Evolutionary conservation across 2,329 filamentous ascomycete species (phyloP).

Genomic region (Cercospora sojina): DNA sequence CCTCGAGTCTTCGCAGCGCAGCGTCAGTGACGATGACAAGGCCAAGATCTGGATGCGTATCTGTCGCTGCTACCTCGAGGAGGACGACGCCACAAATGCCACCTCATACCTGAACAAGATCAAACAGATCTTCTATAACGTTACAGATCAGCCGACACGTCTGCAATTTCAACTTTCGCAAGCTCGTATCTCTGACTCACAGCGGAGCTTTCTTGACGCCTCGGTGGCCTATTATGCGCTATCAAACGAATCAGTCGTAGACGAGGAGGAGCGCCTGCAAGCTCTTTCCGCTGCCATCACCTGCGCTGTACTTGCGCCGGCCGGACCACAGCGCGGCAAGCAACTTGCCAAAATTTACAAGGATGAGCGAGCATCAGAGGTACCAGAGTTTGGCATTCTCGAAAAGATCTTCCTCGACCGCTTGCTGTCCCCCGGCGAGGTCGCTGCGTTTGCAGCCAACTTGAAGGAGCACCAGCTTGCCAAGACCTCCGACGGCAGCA

Average conservation of each 20-base stretch:
- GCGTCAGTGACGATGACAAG: slow-evolving; percentile 77
- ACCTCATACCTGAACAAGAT: slow-evolving; percentile 90
- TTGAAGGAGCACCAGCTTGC: slow-evolving; percentile 87
- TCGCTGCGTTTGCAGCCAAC: slow-evolving; percentile 77
- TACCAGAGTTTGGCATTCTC: slow-evolving; percentile 80
- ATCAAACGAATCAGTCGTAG: slow-evolving; percentile 73
- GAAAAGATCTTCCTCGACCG: slow-evolving; percentile 98
- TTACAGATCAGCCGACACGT: slow-evolving; percentile 70
- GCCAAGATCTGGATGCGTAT: slow-evolving; percentile 89
- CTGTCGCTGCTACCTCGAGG: slow-evolving; percentile 89
- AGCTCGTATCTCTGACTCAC: slow-evolving; percentile 88
- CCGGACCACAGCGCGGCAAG: slow-evolving; percentile 78
- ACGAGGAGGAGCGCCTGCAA: slow-evolving; percentile 80
- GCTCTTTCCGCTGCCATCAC: slow-evolving; percentile 85
- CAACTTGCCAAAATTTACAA: slow-evolving; percentile 85
- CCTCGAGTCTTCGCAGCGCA: slow-evolving; percentile 83
- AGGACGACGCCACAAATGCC: slow-evolving; percentile 82
- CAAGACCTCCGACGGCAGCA: slow-evolving; percentile 83
- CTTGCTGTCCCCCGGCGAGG: slow-evolving; percentile 76
- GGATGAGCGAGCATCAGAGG: slow-evolving; percentile 75
- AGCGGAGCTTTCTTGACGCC: slow-evolving; percentile 84
- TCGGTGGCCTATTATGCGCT: slow-evolving; percentile 86
- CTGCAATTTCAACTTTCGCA: slow-evolving; percentile 89
- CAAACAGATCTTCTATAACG: slow-evolving; percentile 83
- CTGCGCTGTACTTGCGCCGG: slow-evolving; percentile 88